phyloP scores from a whole-genome alignment of 306 rosid species.

The Senna tora region DNA sequence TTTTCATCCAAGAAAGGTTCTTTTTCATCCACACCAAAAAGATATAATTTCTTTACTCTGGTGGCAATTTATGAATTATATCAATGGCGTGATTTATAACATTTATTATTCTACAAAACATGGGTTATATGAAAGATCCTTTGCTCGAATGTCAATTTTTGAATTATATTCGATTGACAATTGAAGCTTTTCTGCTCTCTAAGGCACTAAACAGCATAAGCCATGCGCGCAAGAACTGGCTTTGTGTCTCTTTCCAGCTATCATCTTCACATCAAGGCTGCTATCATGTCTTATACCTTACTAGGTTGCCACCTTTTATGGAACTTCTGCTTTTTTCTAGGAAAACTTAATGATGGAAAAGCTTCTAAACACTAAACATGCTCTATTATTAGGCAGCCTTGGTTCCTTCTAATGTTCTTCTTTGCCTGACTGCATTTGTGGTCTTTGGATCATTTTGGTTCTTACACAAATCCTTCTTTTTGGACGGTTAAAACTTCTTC shows the following conservation, averaged over 20 bases:
- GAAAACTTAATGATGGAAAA: constrained; percentile 23
- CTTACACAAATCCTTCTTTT: constrained; percentile 13
- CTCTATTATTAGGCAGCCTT: constrained; percentile 16
- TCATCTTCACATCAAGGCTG: not conserved
- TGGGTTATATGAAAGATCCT: not conserved
- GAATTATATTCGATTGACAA: not conserved
- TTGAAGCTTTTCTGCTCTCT: not conserved
- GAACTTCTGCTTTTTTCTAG: not conserved
- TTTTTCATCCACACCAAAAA: too few relatives aligned
- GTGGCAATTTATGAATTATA: not conserved
- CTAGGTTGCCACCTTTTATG: not conserved
- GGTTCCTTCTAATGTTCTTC: constrained; percentile 18
- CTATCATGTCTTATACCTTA: not conserved
- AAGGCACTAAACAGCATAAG: not conserved
- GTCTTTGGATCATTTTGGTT: constrained; percentile 2
- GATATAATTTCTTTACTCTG: not conserved
- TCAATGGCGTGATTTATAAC: not conserved
- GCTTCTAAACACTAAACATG: constrained; percentile 4
- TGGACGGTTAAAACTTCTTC: not conserved
- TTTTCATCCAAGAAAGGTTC: too few relatives aligned
- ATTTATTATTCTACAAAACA: not conserved
- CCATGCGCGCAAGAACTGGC: not conserved
- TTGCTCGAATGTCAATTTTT: not conserved
- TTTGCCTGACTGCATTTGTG: constrained; percentile 23
- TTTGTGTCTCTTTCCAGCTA: not conserved